phyloP scores from a whole-genome alignment of 129 eudicot genomes.

The sunflower (Helianthus annuus) region HanXRQr2.0-SUNRISE NC_035433.2:147848289-147848788 shows the following conservation, averaged over 20 bases:
- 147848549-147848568: slow-evolving; percentile 86
- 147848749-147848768: slow-evolving; percentile 78
- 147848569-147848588: slow-evolving; percentile 9
- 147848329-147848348: background rate
- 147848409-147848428: slow-evolving; percentile 98
- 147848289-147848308: slow-evolving; percentile 79
- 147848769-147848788: slow-evolving; percentile 64
- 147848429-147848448: slow-evolving; percentile 94
- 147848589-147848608: background rate
- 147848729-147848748: slow-evolving; percentile 48
- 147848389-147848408: slow-evolving; percentile 23
- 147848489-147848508: slow-evolving; percentile 74
- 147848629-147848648: slow-evolving; percentile 92
- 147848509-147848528: slow-evolving; percentile 86
- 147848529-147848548: slow-evolving; percentile 92
- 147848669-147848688: slow-evolving; percentile 80
- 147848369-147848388: background rate
- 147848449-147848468: slow-evolving; percentile 87
- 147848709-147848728: slow-evolving; percentile 91
- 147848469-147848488: slow-evolving; percentile 80
- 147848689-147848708: slow-evolving; percentile 86
- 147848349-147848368: background rate
- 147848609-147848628: background rate
- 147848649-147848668: slow-evolving; percentile 80
- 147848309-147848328: slow-evolving; percentile 62